Conservation (phyloP, 164 flowering plant species). For the Magnolia sinica region DNA sequence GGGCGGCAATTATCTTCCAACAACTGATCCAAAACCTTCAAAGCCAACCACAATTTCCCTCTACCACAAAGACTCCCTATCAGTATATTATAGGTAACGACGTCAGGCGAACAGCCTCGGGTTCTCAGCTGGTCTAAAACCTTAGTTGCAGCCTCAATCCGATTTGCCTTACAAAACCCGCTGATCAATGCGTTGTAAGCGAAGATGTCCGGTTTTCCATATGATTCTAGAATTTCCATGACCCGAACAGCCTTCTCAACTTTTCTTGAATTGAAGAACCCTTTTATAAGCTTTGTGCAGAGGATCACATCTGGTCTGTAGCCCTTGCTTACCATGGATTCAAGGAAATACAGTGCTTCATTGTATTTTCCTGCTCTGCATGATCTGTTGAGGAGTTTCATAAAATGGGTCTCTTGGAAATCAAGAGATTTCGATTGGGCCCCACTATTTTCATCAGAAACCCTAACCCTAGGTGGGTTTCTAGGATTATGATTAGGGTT, state of each 20-base stretch:
- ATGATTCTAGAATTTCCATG: constrained; percentile 57
- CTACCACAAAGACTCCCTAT: constrained; percentile 72
- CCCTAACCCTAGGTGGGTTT: constrained; percentile 19
- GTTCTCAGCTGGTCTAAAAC: constrained; percentile 49
- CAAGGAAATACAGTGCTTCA: constrained; percentile 65
- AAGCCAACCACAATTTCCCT: constrained; percentile 56
- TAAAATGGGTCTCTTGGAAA: constrained; percentile 50
- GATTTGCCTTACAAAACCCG: constrained; percentile 66
- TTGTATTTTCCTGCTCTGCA: constrained; percentile 55
- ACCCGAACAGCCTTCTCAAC: constrained; percentile 55
- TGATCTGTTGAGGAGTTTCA: constrained; percentile 59
- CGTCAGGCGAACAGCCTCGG: constrained; percentile 56
- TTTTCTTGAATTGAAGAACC: constrained; percentile 46
- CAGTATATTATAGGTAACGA: constrained; percentile 75
- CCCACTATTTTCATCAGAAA: constrained; percentile 33
- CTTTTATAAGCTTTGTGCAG: constrained; percentile 78
- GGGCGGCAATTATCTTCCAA: constrained; percentile 56
- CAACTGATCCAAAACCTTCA: constrained; percentile 54
- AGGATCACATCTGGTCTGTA: constrained; percentile 65
- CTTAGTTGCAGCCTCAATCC: constrained; percentile 41
- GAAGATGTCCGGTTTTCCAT: constrained; percentile 64
- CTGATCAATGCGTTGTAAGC: constrained; percentile 71
- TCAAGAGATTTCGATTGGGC: constrained; percentile 35
- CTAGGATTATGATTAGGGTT: constrained; percentile 19
- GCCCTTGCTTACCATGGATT: constrained; percentile 55